These are phyloP conservation scores for Jamesozyma gamospora DNA, from an alignment of 805 yeast species.

Conservation along the genomic window DNA sequence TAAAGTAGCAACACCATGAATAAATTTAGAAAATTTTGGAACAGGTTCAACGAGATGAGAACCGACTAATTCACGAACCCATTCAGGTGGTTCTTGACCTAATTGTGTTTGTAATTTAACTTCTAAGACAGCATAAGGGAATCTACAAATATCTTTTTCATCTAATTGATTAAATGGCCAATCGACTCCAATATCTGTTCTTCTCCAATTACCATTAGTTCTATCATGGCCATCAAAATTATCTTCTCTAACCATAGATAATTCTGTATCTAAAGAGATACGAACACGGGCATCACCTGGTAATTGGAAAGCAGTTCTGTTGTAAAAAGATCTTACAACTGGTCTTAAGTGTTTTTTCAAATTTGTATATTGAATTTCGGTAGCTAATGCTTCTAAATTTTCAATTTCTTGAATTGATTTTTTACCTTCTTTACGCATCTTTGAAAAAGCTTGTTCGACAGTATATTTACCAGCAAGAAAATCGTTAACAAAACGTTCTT, in stretches of 20 bases:
- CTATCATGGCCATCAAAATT: conserved; percentile 88
- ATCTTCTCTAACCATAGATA: conserved; percentile 96
- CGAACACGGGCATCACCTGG: conserved; percentile 99
- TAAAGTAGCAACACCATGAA: conserved; percentile 92
- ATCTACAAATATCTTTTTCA: conserved; percentile 77
- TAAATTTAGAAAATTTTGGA: conserved; percentile 94
- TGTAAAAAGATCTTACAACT: conserved; percentile 89
- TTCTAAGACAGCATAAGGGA: conserved; percentile 96
- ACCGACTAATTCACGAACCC: conserved; percentile 89
- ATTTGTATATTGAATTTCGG: conserved; percentile 85
- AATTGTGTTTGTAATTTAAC: conserved; percentile 94
- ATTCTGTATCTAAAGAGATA: conserved; percentile 93
- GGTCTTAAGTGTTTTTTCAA: conserved; percentile 81
- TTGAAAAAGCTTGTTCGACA: conserved; percentile 82
- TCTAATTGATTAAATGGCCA: conserved; percentile 86
- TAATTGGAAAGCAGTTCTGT: conserved; percentile 96
- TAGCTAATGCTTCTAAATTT: conserved; percentile 81
- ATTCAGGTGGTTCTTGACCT: conserved; percentile 97
- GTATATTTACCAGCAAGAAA: conserved; percentile 79
- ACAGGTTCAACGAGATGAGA: conserved; percentile 96
- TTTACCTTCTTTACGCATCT: conserved; percentile 86
- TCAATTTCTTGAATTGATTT: conserved; percentile 82
- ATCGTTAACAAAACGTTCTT: conserved; percentile 81
- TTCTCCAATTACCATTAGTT: conserved; percentile 91
- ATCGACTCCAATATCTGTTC: conserved; percentile 97